Conservation (phyloP, 495 filamentous ascomycete genomes). For the Xylaria nigripes region DNA sequence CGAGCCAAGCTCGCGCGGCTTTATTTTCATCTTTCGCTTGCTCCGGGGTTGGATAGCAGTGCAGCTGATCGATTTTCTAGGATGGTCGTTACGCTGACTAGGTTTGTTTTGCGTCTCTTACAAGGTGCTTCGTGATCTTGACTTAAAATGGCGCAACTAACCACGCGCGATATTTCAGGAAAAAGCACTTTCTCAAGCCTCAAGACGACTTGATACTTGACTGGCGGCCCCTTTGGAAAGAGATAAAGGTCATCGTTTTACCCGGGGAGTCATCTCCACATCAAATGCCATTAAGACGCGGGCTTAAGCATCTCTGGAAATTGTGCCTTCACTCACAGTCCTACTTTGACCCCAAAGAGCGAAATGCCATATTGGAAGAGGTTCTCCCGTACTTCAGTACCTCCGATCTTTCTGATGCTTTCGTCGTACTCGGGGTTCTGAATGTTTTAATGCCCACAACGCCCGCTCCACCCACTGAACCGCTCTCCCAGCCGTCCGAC, state of each 20-base stretch:
- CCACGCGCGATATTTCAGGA: slow-evolving; percentile 43
- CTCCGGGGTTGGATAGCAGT: slow-evolving; percentile 74
- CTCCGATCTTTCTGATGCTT: slow-evolving; percentile 81
- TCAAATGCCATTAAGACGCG: slow-evolving; percentile 34
- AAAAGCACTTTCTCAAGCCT: slow-evolving; percentile 89
- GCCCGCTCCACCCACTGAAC: slow-evolving; percentile 61
- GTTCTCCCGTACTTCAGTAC: slow-evolving; percentile 92
- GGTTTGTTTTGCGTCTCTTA: slow-evolving; percentile 46
- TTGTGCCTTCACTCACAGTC: slow-evolving; percentile 81
- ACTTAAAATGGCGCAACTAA: slow-evolving; percentile 1
- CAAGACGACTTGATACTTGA: slow-evolving; percentile 82
- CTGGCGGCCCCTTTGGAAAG: slow-evolving; percentile 87
- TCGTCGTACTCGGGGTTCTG: slow-evolving; percentile 74
- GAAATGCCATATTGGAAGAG: slow-evolving; percentile 85
- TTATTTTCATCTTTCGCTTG: slow-evolving; percentile 89
- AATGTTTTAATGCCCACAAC: slow-evolving; percentile 82
- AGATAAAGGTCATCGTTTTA: slow-evolving; percentile 80
- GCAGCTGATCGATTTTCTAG: slow-evolving; percentile 86
- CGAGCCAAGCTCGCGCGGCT: slow-evolving; percentile 77
- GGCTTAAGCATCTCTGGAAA: slow-evolving; percentile 59
- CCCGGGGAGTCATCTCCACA: slow-evolving; percentile 63
- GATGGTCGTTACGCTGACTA: slow-evolving; percentile 91
- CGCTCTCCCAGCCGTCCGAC: slow-evolving; percentile 67
- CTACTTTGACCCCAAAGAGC: slow-evolving; percentile 84
- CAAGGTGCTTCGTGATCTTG: not conserved